These are phyloP conservation scores for Acacia acuminata DNA, from an alignment of 306 rosid genomes.

Conservation along the genomic window DNA sequence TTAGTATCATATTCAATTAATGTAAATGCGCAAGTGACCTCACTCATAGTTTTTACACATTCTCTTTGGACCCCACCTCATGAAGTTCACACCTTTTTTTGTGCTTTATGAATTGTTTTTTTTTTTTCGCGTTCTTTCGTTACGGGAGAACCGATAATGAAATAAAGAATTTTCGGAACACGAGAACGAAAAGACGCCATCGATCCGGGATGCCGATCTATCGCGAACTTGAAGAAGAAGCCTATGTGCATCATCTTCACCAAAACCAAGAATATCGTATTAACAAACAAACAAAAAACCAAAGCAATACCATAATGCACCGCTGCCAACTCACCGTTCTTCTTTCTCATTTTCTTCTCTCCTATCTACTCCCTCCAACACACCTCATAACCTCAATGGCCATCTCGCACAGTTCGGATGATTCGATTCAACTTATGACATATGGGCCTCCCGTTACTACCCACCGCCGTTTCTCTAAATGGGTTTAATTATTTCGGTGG, in stretches of 20 bases:
- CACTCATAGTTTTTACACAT: conserved; percentile 28
- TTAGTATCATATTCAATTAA: neutral
- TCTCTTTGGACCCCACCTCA: conserved; percentile 25
- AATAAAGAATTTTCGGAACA: conserved; percentile 90
- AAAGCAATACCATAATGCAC: conserved; percentile 6
- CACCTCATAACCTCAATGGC: conserved; percentile 16
- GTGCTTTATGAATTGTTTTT: neutral
- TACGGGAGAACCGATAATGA: conserved; percentile 94
- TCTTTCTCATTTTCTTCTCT: conserved; percentile 40
- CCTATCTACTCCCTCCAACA: conserved; percentile 38
- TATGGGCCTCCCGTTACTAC: conserved; percentile 36
- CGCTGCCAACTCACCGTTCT: conserved; percentile 19
- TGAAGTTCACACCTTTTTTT: neutral
- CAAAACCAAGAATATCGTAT: no score
- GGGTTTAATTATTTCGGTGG: neutral
- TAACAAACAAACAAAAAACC: no score
- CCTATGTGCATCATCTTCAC: conserved; percentile 34
- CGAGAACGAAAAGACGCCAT: conserved; percentile 73
- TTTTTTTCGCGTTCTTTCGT: conserved; percentile 41
- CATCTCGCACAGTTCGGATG: neutral
- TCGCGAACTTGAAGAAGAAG: conserved; percentile 55
- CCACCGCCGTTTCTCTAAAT: conserved; percentile 46
- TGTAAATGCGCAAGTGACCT: conserved; percentile 27
- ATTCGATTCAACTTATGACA: conserved; percentile 6
- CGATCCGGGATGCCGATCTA: conserved; percentile 75